phyloP scores from a whole-genome alignment of 2,329 filamentous ascomycete species.

The Aaosphaeria arxii region DNA sequence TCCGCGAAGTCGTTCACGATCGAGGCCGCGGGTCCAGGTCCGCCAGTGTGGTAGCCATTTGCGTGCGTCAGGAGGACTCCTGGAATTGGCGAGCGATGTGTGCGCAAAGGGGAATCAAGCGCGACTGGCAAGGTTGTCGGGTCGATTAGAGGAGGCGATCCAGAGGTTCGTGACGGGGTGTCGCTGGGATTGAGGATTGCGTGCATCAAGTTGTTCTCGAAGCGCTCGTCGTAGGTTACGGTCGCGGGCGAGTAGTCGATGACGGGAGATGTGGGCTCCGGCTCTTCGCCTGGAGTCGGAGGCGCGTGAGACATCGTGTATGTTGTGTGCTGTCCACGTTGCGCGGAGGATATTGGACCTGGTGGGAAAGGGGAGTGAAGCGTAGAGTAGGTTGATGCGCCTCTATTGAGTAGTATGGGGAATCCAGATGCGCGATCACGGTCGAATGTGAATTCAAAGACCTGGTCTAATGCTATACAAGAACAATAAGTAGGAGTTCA shows the following conservation, averaged over 20 bases:
- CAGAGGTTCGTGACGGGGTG: constrained; percentile 15
- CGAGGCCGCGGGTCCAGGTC: constrained; percentile 39
- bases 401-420: too few species aligned
- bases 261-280: constrained; percentile 24
- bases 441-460: too few species aligned
- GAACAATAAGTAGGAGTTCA: too few species aligned
- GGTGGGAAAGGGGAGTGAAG: too few species aligned
- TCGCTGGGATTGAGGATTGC: constrained; percentile 33
- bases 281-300: constrained; percentile 28
- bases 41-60: constrained; percentile 48
- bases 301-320: constrained; percentile 22
- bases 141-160: constrained; percentile 25
- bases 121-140: constrained; percentile 41
- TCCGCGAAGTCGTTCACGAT: constrained; percentile 36
- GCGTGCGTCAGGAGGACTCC: constrained; percentile 46
- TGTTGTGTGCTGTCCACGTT: too few species aligned
- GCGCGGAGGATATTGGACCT: constrained; percentile 17
- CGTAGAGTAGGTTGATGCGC: too few species aligned
- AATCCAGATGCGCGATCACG: too few species aligned
- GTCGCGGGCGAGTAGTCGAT: constrained; percentile 43
- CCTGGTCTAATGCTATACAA: too few species aligned
- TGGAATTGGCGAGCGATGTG: constrained; percentile 41
- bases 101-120: constrained; percentile 41
- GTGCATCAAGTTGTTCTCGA: constrained; percentile 44
- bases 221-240: constrained; percentile 42